Evolutionary conservation across 495 filamentous ascomycete species (phyloP).

Genomic region (Aspergillus cristatus): DNA sequence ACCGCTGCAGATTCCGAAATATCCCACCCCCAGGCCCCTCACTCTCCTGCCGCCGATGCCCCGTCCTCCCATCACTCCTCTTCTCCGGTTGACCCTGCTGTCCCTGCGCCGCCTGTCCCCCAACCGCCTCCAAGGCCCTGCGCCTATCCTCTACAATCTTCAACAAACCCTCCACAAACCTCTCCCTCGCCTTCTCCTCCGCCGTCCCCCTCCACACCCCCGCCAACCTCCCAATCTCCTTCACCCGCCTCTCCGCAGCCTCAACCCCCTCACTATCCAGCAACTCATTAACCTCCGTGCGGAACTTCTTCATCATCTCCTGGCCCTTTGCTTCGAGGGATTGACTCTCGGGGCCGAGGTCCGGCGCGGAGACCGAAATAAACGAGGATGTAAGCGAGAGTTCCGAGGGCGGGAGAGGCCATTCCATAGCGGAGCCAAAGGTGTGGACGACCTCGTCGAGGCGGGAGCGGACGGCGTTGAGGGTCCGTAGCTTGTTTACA

Average conservation of each 20-base stretch:
- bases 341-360: constrained; percentile 50
- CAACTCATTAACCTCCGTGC: constrained; percentile 60
- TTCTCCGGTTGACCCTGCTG: constrained; percentile 15
- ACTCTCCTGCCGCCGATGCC: constrained; percentile 31
- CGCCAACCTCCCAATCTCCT: constrained; percentile 60
- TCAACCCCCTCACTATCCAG: constrained; percentile 51
- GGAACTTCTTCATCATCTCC: constrained; percentile 57
- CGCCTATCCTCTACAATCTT: constrained; percentile 48
- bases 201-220: constrained; percentile 88
- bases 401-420: constrained; percentile 77
- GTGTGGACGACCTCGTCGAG: constrained; percentile 78
- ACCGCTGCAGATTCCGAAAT: constrained; percentile 68
- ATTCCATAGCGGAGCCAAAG: constrained; percentile 91
- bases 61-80: constrained; percentile 9
- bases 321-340: constrained; percentile 72
- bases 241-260: constrained; percentile 60
- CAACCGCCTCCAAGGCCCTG: constrained; percentile 37
- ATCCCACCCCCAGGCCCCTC: constrained; percentile 59
- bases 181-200: constrained; percentile 76
- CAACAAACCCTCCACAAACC: constrained; percentile 72
- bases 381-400: constrained; percentile 63
- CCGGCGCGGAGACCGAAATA: constrained; percentile 71
- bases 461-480: constrained; percentile 69
- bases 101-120: constrained; percentile 31
- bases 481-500: constrained; percentile 69